Conservation (phyloP, 2,329 filamentous ascomycete species). For the Zymoseptoria crescenta region DNA sequence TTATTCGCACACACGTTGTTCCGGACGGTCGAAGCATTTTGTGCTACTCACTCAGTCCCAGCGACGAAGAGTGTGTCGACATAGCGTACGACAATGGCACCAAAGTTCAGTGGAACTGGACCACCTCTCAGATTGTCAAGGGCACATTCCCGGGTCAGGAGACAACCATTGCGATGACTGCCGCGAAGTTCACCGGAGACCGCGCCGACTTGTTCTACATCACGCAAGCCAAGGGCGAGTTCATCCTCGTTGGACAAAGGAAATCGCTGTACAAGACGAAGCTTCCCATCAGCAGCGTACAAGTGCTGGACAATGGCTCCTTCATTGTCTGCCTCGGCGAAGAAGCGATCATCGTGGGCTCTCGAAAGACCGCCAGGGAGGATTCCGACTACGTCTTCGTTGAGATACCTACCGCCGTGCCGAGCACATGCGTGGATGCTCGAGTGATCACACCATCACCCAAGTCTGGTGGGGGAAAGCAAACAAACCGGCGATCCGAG, state of each 20-base stretch:
- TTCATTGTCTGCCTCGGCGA: conserved; percentile 50
- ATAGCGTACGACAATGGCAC: conserved; percentile 42
- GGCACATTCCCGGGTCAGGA: conserved; percentile 15
- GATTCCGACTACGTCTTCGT: conserved; percentile 43
- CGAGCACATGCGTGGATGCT: conserved; percentile 61
- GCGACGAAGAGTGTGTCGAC: conserved; percentile 46
- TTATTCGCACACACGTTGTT: conserved; percentile 63
- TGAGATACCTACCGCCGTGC: conserved; percentile 50
- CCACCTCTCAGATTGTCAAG: conserved; percentile 8
- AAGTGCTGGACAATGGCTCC: conserved; percentile 47
- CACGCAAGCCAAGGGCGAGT: conserved; percentile 5
- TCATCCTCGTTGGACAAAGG: conserved; percentile 31
- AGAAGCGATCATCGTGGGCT: conserved; percentile 55
- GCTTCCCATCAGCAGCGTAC: conserved; percentile 30
- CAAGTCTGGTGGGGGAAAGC: conserved; percentile 24
- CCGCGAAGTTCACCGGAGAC: conserved; percentile 6
- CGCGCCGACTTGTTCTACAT: conserved; percentile 13
- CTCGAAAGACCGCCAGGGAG: conserved; percentile 30
- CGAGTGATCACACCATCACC: conserved; percentile 28
- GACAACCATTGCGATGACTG: conserved; percentile 12
- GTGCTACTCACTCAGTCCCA: conserved; percentile 45
- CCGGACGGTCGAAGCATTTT: conserved; percentile 41
- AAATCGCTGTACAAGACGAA: conserved; percentile 32
- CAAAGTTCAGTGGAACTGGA: conserved; percentile 52
- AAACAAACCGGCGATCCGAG: conserved; percentile 30